Base-by-base conservation (phyloP, 176 grass and related monocot genomes). In the Oryza meyeriana region DNA sequence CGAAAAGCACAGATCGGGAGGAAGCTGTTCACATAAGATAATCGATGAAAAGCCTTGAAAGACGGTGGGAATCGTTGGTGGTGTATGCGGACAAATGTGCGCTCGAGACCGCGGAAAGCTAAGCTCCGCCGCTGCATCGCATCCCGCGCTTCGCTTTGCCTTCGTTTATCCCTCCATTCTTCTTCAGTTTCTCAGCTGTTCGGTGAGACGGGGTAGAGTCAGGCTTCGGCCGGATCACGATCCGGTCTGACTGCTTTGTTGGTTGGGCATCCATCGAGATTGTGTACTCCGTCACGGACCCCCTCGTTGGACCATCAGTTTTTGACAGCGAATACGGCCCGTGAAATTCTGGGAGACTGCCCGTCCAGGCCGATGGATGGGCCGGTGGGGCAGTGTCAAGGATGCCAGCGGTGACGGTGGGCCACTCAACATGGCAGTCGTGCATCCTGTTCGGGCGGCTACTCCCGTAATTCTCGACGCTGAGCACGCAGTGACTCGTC, bases 1-100 rank as follows among this genome's bases (percentile, higher is more conserved):
- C 35, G 66, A 34, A 84, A 34, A 84, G 87, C 47, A 28, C 16
- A 22, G 31, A 13, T 62, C 36, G n/a, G 8, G 35, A 72, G 8
- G 22, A 59, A n/a, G 55, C 55, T 24, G 55, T 11, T 24, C 25
- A 9, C 35, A 75, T 69, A 71, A 35, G 80, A 84, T 75, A 84
- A 62, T 47, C 30, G 1, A 20, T 16, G 12, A 38, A 48, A 48
- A 39, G 42, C 66, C 67, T 88, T 32, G 86, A 90, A 90, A 85
- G 76, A 47, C 75, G 91, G 66, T 74, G 66, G 65, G 72, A 83
- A 93, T 88, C 91, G 87, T 90, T 89, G 81, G 79, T 50, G 62
- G 81, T 35, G 38, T 69, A 83, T 74, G 79, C 58, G 40, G 79
- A 83, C 84, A 64, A 88, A 89, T 66, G 71, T 42, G 44, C 40